Percentiles rank a stretch among this genome's conserved stretches.
Evolutionary conservation across 306 rosid genomes (phyloP).

Genomic region (Cucurbita maxima): DNA sequence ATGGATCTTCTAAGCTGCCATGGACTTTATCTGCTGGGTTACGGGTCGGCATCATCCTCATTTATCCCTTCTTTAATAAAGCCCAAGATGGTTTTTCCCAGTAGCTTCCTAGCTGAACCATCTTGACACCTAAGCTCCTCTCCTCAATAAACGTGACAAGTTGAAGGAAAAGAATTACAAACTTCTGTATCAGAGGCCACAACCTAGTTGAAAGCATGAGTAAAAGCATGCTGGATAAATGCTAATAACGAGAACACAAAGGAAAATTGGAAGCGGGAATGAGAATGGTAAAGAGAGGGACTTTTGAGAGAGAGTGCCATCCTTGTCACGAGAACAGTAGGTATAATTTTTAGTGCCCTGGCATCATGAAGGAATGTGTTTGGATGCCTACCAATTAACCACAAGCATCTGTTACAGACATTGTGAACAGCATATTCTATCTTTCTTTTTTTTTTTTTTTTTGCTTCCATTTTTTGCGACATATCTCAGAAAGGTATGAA

Average conservation of each 20-base stretch:
- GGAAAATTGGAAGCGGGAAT: too few species aligned
- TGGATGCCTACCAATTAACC: neutral
- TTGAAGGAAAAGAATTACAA: neutral
- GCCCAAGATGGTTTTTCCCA: neutral
- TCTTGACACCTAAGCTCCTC: neutral
- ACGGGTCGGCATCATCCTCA: neutral
- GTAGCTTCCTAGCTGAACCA: neutral
- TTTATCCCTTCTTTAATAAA: neutral
- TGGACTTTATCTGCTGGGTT: too few species aligned
- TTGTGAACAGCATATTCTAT: neutral
- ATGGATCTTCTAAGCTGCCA: too few species aligned
- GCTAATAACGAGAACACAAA: neutral
- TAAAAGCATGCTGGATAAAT: neutral
- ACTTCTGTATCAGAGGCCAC: neutral
- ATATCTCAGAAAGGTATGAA: too few species aligned
- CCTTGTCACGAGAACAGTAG: too few species aligned
- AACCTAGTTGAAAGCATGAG: neutral
- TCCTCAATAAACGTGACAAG: neutral
- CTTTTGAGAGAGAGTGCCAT: too few species aligned
- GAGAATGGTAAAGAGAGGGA: too few species aligned
- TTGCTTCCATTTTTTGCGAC: neutral
- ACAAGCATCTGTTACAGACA: neutral
- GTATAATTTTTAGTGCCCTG: neutral
- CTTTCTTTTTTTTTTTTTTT: neutral
- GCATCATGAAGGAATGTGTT: neutral